A percentile compares a stretch with the other conserved stretches of the same genome.
Evolutionary conservation across 23 red algal species (phyloP).

Genomic region (Gracilaria caudata): DNA sequence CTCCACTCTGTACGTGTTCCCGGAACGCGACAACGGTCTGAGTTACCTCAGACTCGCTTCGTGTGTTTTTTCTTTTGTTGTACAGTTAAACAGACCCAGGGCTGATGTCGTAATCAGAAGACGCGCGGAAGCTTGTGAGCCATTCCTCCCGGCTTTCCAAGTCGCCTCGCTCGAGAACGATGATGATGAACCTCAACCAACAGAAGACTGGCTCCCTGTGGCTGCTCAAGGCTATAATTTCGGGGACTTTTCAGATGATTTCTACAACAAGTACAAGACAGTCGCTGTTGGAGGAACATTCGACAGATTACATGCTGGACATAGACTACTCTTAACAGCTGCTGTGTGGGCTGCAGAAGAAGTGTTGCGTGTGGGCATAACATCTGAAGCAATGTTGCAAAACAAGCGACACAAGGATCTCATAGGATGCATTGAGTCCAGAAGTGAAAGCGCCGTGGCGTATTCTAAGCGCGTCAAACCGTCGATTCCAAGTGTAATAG

Average conservation of each 20-base stretch:
- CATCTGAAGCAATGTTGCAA: slow-evolving; percentile 53
- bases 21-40: slow-evolving; percentile 21
- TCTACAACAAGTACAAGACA: slow-evolving; percentile 67
- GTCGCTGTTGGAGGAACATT: slow-evolving; percentile 98
- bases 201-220: slow-evolving; percentile 8
- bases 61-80: slow-evolving; percentile 44
- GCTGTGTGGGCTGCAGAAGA: slow-evolving; percentile 52
- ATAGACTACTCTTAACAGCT: slow-evolving; percentile 91
- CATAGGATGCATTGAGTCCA: slow-evolving; percentile 57
- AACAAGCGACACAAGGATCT: slow-evolving; percentile 59
- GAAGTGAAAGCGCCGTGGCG: slow-evolving; percentile 45
- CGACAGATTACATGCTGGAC: slow-evolving; percentile 95
- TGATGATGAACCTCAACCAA: not conserved
- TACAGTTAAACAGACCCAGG: slow-evolving; percentile 28
- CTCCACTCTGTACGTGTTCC: slow-evolving; percentile 2
- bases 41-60: slow-evolving; percentile 55
- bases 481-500: slow-evolving; percentile 24
- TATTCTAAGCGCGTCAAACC: slow-evolving; percentile 71
- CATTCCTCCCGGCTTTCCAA: not conserved
- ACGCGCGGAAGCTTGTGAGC: not conserved
- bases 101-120: slow-evolving; percentile 42
- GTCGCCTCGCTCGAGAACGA: not conserved
- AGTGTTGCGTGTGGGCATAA: slow-evolving; percentile 80
- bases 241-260: slow-evolving; percentile 40
- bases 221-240: slow-evolving; percentile 34